Percentiles rank a stretch among this genome's conserved stretches.
Conservation (phyloP, 2,329 filamentous ascomycete genomes). For the Diaporthe humulicola region DNA sequence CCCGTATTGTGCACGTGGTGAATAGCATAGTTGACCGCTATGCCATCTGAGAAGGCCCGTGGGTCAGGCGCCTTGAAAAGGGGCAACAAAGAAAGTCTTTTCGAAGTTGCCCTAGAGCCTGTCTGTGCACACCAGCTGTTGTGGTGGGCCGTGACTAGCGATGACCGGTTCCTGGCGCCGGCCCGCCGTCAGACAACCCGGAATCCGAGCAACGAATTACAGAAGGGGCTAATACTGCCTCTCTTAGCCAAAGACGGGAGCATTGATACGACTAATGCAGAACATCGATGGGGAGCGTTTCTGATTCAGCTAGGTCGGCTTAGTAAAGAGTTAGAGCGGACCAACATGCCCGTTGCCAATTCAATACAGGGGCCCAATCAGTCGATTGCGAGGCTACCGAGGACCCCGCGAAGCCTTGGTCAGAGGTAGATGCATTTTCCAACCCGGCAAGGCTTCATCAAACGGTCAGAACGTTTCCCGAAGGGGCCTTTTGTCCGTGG, state of each 20-base stretch:
- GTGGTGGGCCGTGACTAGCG: neutral
- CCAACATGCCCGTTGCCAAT: neutral
- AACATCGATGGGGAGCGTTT: neutral
- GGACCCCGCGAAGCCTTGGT: neutral
- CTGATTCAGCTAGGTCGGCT: neutral
- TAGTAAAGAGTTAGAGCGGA: neutral
- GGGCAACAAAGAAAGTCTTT: constrained; percentile 12
- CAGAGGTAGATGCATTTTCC: neutral
- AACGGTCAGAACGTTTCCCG: constrained; percentile 19
- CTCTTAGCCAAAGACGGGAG: neutral
- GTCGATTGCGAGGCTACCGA: neutral
- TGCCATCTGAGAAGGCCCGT: neutral
- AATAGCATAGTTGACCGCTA: neutral
- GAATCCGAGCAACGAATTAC: neutral
- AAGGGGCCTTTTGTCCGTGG: constrained; percentile 11
- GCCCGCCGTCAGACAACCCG: neutral
- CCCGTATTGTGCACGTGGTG: neutral
- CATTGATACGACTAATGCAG: constrained; percentile 19
- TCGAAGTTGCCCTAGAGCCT: neutral
- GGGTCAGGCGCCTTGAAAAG: neutral
- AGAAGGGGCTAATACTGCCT: neutral
- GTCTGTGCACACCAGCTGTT: constrained; percentile 19
- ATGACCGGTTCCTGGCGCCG: constrained; percentile 23
- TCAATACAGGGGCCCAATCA: neutral
- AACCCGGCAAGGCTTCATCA: neutral